phyloP scores from a whole-genome alignment of 495 filamentous ascomycete genomes.

The Jackrogersella multiformis region DNA sequence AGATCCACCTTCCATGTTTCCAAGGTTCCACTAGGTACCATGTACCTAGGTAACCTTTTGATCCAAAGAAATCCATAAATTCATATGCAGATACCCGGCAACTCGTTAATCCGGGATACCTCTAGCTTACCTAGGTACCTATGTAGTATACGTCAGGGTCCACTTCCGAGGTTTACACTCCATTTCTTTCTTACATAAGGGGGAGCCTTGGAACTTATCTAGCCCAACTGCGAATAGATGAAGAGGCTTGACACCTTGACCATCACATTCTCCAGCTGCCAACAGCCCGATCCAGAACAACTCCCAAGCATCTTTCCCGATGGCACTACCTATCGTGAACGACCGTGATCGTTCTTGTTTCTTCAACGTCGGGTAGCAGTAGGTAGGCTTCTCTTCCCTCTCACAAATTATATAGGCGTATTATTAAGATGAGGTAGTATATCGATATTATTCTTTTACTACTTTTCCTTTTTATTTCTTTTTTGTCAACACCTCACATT shows the following conservation, averaged over 20 bases:
- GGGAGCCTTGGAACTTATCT: too few species aligned
- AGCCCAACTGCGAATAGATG: too few species aligned
- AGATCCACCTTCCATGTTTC: background rate
- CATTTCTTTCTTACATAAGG: too few species aligned
- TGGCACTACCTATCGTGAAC: background rate
- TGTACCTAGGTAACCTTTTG: too few species aligned
- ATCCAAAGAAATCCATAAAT: too few species aligned
- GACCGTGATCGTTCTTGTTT: background rate
- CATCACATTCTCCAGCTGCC: background rate
- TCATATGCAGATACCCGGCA: background rate
- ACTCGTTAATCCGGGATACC: constrained; percentile 16
- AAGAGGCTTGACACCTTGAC: background rate
- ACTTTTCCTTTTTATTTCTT: background rate
- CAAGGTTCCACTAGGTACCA: too few species aligned
- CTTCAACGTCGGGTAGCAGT: constrained; percentile 6
- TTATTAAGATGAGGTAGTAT: constrained; percentile 12
- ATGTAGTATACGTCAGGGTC: too few species aligned
- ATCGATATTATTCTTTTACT: background rate
- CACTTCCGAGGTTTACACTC: too few species aligned
- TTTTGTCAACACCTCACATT: constrained; percentile 11
- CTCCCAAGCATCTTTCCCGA: constrained; percentile 4
- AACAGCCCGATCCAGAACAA: constrained; percentile 1
- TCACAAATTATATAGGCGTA: constrained; percentile 1
- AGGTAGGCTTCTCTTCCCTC: constrained; percentile 14
- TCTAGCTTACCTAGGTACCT: too few species aligned